These are phyloP conservation scores for Scytalidium lignicola DNA, from an alignment of 2,329 filamentous ascomycete genomes.

Conservation along the genomic window DNA sequence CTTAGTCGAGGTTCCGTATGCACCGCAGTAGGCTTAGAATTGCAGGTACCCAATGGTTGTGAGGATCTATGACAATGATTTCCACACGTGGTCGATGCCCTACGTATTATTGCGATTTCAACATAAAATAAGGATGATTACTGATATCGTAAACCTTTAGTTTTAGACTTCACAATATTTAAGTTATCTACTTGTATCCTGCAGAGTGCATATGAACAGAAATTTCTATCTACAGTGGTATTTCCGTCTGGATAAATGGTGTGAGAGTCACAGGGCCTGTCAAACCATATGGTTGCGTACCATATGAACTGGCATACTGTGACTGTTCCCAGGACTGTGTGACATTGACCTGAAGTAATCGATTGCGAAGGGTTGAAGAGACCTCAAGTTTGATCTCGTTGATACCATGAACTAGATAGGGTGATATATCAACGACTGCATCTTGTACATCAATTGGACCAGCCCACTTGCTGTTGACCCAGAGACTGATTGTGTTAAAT, in stretches of 20 bases:
- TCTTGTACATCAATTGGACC: slow-evolving; percentile 1
- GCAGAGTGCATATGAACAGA: no score
- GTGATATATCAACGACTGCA: background rate
- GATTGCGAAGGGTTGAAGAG: slow-evolving; percentile 1
- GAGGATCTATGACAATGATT: no score
- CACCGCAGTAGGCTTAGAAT: no score
- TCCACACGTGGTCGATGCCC: no score
- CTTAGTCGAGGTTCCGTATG: no score
- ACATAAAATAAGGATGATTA: no score
- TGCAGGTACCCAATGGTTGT: no score
- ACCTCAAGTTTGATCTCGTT: background rate
- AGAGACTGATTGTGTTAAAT: background rate
- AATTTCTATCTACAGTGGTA: background rate
- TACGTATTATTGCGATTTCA: no score
- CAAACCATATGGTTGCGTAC: background rate
- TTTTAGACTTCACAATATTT: no score
- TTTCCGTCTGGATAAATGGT: slow-evolving; percentile 2
- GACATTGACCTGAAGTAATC: background rate
- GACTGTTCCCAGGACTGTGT: slow-evolving; percentile 2
- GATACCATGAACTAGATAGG: background rate
- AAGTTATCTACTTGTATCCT: no score
- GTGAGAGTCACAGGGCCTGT: background rate
- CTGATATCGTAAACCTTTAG: no score
- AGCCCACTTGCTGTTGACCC: background rate
- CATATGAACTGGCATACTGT: slow-evolving; percentile 1